phyloP scores from a whole-genome alignment of 257 asterid species.

The Penstemon barbatus region DNA sequence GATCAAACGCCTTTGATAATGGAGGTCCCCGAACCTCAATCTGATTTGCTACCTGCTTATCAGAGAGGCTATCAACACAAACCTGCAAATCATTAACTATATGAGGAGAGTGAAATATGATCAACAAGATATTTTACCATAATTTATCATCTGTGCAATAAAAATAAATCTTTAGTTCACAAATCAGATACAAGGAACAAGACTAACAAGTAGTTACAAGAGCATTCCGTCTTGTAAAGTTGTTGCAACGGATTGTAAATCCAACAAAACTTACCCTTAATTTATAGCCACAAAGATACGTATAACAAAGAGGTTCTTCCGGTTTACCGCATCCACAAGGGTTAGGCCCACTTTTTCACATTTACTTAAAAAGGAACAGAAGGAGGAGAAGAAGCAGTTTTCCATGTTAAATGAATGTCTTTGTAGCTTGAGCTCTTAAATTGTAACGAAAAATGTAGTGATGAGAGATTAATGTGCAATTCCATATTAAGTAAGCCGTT shows the following conservation, averaged over 20 bases:
- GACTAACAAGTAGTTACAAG: conserved; percentile 11
- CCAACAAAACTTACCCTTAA: not conserved
- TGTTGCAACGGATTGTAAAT: too few relatives aligned
- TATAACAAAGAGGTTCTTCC: not conserved
- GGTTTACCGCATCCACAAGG: too few relatives aligned
- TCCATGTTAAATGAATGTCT: not conserved
- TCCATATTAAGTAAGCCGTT: conserved; percentile 12
- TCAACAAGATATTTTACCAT: not conserved
- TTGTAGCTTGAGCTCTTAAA: not conserved
- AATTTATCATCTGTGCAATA: conserved; percentile 13
- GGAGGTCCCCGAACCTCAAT: conserved; percentile 97
- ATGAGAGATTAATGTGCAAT: not conserved
- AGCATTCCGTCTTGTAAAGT: not conserved
- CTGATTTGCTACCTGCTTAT: conserved; percentile 74
- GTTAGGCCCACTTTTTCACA: too few relatives aligned
- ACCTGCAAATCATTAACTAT: conserved; percentile 48
- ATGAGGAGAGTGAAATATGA: conserved; percentile 21
- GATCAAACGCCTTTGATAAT: conserved; percentile 81
- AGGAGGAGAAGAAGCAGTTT: not conserved
- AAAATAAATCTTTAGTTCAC: conserved; percentile 14
- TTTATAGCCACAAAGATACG: not conserved
- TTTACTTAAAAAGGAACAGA: not conserved
- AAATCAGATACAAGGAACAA: conserved; percentile 15
- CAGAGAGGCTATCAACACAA: conserved; percentile 50
- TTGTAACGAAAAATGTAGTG: conserved; percentile 4